These are phyloP conservation scores for Anisodus acutangulus DNA, from an alignment of 257 asterid species.

Conservation along the genomic window DNA sequence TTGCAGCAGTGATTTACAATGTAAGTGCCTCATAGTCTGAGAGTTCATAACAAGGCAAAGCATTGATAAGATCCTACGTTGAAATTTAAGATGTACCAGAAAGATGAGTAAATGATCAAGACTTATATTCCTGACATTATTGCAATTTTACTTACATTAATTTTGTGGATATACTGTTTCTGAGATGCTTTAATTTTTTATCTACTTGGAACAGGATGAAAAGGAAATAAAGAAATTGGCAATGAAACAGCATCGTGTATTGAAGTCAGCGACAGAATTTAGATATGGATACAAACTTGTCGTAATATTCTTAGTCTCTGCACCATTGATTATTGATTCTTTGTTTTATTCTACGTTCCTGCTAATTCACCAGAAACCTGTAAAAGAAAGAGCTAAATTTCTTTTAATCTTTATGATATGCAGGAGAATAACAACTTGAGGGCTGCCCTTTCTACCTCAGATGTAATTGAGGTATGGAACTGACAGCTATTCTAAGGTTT, in stretches of 20 bases:
- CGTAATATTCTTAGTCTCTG: conserved; percentile 59
- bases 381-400: not conserved
- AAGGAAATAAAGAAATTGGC: conserved; percentile 90
- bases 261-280: conserved; percentile 79
- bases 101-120: conserved; percentile 17
- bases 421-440: conserved; percentile 86
- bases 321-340: not conserved
- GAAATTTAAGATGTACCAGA: not conserved
- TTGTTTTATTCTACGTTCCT: not conserved
- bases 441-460: conserved; percentile 70
- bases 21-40: conserved; percentile 49
- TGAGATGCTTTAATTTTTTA: not conserved
- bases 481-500: not conserved
- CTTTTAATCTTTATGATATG: conserved; percentile 28
- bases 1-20: conserved; percentile 82
- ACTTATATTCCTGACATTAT: not conserved
- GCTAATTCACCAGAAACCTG: not conserved
- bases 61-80: not conserved
- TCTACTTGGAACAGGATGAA: conserved; percentile 71
- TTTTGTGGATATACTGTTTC: not conserved
- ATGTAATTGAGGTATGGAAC: conserved; percentile 75
- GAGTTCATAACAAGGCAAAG: not conserved
- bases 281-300: conserved; percentile 97
- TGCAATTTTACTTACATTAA: not conserved
- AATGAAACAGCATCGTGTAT: conserved; percentile 68